Percentiles rank a stretch among this genome's conserved stretches.
Conservation (phyloP, 2,329 filamentous ascomycete genomes). For the Calonectria montana region DNA sequence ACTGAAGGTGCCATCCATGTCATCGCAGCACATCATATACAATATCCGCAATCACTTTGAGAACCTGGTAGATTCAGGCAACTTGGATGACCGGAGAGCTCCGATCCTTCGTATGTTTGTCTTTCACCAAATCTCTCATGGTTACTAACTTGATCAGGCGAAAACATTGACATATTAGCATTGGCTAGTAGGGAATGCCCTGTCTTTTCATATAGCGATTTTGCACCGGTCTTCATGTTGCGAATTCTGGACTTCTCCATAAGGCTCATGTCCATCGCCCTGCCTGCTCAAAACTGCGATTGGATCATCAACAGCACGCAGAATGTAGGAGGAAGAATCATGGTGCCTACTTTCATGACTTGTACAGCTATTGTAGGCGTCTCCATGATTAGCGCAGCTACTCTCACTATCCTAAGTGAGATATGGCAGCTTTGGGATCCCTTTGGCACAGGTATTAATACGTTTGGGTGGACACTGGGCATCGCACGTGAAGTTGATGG, state of each 20-base stretch:
- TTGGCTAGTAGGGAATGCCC: constrained; percentile 32
- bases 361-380: constrained; percentile 17
- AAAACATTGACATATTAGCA: constrained; percentile 40
- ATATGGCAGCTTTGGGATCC: constrained; percentile 44
- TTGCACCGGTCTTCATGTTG: constrained; percentile 32
- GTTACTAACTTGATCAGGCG: constrained; percentile 27
- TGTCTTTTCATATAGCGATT: constrained; percentile 31
- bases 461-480: constrained; percentile 39
- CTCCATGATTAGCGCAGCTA: constrained; percentile 16
- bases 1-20: constrained; percentile 25
- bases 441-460: constrained; percentile 34
- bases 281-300: constrained; percentile 34
- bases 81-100: constrained; percentile 29
- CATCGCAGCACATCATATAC: constrained; percentile 39
- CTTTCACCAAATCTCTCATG: background rate
- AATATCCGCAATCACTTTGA: constrained; percentile 43
- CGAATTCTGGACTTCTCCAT: constrained; percentile 25
- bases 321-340: background rate
- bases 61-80: constrained; percentile 36
- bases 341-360: constrained; percentile 1
- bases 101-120: constrained; percentile 38
- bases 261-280: constrained; percentile 21
- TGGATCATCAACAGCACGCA: constrained; percentile 23
- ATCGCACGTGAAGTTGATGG: constrained; percentile 44
- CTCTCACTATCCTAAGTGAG: constrained; percentile 36